Conservation (phyloP, 805 yeast genomes). For the Cyberlindnera japonica region DNA sequence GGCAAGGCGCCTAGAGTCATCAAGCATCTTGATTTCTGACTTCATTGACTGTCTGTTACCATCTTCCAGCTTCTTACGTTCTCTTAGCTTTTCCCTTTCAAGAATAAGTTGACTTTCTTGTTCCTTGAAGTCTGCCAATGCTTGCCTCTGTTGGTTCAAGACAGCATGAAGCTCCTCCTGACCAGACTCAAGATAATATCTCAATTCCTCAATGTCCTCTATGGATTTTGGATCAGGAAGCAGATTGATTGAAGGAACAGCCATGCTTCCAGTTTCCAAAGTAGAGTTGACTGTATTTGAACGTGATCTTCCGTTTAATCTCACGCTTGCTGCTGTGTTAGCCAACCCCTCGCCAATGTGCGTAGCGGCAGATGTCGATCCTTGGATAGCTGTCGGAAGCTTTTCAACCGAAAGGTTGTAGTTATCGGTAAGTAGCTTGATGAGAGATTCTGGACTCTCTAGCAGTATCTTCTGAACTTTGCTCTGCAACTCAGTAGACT, state of each 20-base stretch:
- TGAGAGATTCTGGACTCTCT: slow-evolving; percentile 38
- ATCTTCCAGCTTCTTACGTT: slow-evolving; percentile 40
- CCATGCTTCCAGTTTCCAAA: slow-evolving; percentile 9
- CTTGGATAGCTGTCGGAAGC: slow-evolving; percentile 30
- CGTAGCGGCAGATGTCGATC: slow-evolving; percentile 6
- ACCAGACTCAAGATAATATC: slow-evolving; percentile 38
- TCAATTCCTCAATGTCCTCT: slow-evolving; percentile 40
- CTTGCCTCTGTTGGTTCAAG: slow-evolving; percentile 31
- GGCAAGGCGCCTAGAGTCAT: slow-evolving; percentile 37
- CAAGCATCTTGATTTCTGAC: slow-evolving; percentile 39
- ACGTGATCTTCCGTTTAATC: slow-evolving; percentile 27
- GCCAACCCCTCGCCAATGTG: slow-evolving; percentile 25
- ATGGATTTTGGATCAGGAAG: slow-evolving; percentile 25
- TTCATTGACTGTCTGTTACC: slow-evolving; percentile 36
- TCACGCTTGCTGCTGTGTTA: slow-evolving; percentile 16
- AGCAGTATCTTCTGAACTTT: slow-evolving; percentile 20
- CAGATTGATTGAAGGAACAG: slow-evolving; percentile 11
- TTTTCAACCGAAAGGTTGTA: slow-evolving; percentile 13
- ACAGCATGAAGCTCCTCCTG: slow-evolving; percentile 38
- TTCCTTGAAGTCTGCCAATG: slow-evolving; percentile 35
- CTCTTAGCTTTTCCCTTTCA: slow-evolving; percentile 35
- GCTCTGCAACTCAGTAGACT: slow-evolving; percentile 23
- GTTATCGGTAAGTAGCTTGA: slow-evolving; percentile 33
- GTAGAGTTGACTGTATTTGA: slow-evolving; percentile 33
- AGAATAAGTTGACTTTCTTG: slow-evolving; percentile 33